Percentiles rank a stretch among this genome's conserved stretches.
Evolutionary conservation across 805 yeast species (phyloP).

Genomic region (Ogataea chonburiensis): DNA sequence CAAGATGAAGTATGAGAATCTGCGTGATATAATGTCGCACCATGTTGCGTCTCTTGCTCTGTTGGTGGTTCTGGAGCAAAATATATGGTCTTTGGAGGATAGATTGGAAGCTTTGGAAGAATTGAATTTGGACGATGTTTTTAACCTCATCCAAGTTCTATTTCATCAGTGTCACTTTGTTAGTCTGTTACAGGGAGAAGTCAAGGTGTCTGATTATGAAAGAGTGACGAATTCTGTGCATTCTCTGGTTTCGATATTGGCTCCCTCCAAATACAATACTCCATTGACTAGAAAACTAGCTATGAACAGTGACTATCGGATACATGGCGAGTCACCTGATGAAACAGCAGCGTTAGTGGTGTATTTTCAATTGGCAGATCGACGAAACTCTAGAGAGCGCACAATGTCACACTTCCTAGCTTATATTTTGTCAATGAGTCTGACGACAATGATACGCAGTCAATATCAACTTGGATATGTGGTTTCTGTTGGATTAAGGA

Average conservation of each 20-base stretch:
- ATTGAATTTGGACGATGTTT: conserved; percentile 38
- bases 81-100: conserved; percentile 53
- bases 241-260: conserved; percentile 14
- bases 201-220: conserved; percentile 14
- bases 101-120: conserved; percentile 57
- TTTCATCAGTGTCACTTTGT: conserved; percentile 34
- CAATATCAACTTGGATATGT: conserved; percentile 62
- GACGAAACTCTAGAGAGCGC: conserved; percentile 36
- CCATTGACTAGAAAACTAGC: conserved; percentile 42
- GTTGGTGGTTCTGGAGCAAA: conserved; percentile 53
- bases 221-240: conserved; percentile 12
- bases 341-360: conserved; percentile 51
- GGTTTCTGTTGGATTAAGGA: conserved; percentile 55
- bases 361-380: conserved; percentile 56
- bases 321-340: conserved; percentile 43
- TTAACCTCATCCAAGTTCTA: conserved; percentile 31
- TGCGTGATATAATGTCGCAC: conserved; percentile 45
- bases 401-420: conserved; percentile 48
- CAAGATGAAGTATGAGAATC: conserved; percentile 45
- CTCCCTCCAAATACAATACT: conserved; percentile 12
- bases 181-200: conserved; percentile 54
- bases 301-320: conserved; percentile 36
- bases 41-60: conserved; percentile 50
- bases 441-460: conserved; percentile 49
- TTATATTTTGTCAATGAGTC: conserved; percentile 43